A percentile compares a stretch with the other conserved stretches of the same genome.
These are phyloP conservation scores for Skeletonema tropicum DNA, from an alignment of 108 stramenopile genomes.

Conservation along the genomic window DNA sequence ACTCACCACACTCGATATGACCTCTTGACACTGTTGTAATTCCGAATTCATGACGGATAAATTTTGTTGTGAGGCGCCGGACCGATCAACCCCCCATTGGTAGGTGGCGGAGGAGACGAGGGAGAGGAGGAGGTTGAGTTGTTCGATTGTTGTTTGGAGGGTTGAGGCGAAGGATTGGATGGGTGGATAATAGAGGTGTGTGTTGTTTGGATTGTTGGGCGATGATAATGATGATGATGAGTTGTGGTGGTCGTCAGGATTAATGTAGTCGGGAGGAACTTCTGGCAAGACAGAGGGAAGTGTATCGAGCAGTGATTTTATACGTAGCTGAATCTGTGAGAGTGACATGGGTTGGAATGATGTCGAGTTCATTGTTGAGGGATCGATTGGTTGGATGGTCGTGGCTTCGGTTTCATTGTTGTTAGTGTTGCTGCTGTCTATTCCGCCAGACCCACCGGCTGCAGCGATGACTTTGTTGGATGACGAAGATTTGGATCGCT, in stretches of 20 bases:
- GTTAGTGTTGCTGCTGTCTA: neutral
- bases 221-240: neutral
- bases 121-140: slow-evolving; percentile 69
- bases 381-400: neutral
- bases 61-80: slow-evolving; percentile 85
- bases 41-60: slow-evolving; percentile 61
- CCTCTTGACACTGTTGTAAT: slow-evolving; percentile 73
- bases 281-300: slow-evolving; percentile 48
- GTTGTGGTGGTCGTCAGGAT: neutral
- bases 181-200: neutral
- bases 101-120: slow-evolving; percentile 76
- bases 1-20: slow-evolving; percentile 61
- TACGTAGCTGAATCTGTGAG: slow-evolving; percentile 48
- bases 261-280: neutral
- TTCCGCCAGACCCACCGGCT: neutral
- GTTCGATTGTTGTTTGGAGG: slow-evolving; percentile 70
- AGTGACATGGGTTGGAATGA: slow-evolving; percentile 25
- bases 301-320: slow-evolving; percentile 33
- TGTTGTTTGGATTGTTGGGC: no score
- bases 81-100: slow-evolving; percentile 84
- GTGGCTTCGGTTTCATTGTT: neutral
- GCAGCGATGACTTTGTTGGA: no score
- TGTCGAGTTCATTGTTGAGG: neutral
- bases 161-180: slow-evolving; percentile 64
- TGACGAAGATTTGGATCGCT: neutral